Evolutionary conservation across 371 early-diverging fungal genomes (phyloP), one percentile per base, ranked within the genome.

Genomic region (Mucor piriformis): DNA sequence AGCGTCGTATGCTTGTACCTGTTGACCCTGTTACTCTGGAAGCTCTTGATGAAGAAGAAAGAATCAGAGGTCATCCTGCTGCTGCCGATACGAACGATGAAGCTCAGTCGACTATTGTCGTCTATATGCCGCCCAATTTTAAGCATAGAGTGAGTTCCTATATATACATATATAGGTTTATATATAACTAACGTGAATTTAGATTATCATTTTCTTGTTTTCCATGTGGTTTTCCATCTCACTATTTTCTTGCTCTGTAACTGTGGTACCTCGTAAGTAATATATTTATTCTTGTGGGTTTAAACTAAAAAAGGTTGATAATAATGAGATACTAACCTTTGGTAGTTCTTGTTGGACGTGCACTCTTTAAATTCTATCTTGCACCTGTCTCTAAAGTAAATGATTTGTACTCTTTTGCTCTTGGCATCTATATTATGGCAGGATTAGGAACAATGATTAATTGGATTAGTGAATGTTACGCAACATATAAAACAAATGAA

Each of bases 1-100:
- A 83, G 32, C 81, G 89, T 10, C 73, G 82, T 15, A 88, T 92
- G 83, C 63, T 92, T 11, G 86, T 92, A 6, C 92, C 88, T 21
- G 83, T 91, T 10, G 84, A 89, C 43, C 80, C 80, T 12, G 79
- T 79, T 24, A 64, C 77, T 20, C 85, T 89, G 12, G 73, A 72
- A 7, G 84, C 92, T 3, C 49, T 84, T 23, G 80, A 88, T 54
- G 79, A 84, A 23, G 74, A 77, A 42, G 88, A 85, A 44, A 84
- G 88, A 73, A 61, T 49, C 20, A 54, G 70, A 47, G 81, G 78
- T 13, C 81, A 82, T 29, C 83, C 86, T 48, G 85, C 81, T 63
- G 67, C 84, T 35, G 66, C 73, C 32, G 77, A 81, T 63, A 59
- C 81, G 44, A 61, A 73, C 53, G 76, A 82, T 70, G 67, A 76